Percentiles rank a stretch among this genome's conserved stretches.
These are phyloP conservation scores for Hemileccinum impolitum DNA, from an alignment of 768 basidiomycete species.

Conservation along the genomic window DNA sequence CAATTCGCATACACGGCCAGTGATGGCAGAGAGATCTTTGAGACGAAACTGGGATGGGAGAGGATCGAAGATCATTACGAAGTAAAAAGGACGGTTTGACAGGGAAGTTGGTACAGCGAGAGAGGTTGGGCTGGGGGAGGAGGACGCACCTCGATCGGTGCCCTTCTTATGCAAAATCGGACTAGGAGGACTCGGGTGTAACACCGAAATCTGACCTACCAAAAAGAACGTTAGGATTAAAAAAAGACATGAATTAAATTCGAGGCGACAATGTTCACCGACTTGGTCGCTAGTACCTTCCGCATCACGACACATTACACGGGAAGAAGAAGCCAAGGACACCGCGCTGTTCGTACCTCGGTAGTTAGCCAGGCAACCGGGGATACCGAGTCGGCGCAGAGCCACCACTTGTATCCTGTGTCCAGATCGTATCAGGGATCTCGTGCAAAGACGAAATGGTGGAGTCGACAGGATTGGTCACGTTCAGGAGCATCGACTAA, in stretches of 20 bases:
- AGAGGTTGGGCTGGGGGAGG: slow-evolving; percentile 8
- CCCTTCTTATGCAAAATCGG: slow-evolving; percentile 31
- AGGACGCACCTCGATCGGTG: background rate
- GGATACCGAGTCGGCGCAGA: background rate
- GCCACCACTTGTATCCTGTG: slow-evolving; percentile 9
- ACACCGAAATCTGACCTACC: slow-evolving; percentile 18
- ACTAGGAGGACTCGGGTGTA: slow-evolving; percentile 4
- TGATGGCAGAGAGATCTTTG: slow-evolving; percentile 34
- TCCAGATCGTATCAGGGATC: slow-evolving; percentile 20
- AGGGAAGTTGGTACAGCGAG: slow-evolving; percentile 21
- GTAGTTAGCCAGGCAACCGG: slow-evolving; percentile 19
- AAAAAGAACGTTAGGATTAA: slow-evolving; percentile 14
- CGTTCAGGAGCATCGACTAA: no score
- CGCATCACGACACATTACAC: slow-evolving; percentile 31
- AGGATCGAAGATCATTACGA: slow-evolving; percentile 28
- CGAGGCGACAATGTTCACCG: slow-evolving; percentile 23
- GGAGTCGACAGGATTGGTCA: slow-evolving; percentile 18
- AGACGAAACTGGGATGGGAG: slow-evolving; percentile 37
- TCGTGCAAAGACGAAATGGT: slow-evolving; percentile 9
- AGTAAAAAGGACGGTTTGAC: slow-evolving; percentile 5
- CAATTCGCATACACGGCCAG: slow-evolving; percentile 35
- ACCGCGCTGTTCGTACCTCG: slow-evolving; percentile 24
- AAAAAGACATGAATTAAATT: slow-evolving; percentile 28
- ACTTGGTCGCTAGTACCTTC: slow-evolving; percentile 27
- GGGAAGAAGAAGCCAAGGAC: slow-evolving; percentile 29